Evolutionary conservation across 495 filamentous ascomycete genomes (phyloP), one percentile per base, ranked within the genome.

Genomic region (Chaetomium tenue): DNA sequence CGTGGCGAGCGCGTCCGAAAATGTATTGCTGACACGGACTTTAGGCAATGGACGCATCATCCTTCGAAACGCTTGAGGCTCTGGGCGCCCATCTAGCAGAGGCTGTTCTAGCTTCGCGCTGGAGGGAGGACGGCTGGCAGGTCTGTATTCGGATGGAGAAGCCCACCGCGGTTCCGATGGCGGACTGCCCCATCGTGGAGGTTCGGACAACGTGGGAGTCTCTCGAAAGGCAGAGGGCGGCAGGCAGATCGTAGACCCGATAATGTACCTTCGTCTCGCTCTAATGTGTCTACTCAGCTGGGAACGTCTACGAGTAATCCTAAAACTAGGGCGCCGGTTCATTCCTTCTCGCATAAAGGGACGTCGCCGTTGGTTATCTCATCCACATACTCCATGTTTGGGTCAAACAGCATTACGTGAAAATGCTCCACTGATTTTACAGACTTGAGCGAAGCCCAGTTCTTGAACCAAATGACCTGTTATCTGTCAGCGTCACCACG

Each of bases 371-470:
- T 75, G 2, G 92, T 95, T 67, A 95, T 84, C 64, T 88, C 81
- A 64, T 81, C 75, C 39, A 96, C 70, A 64, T 93, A 91, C 40
- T 77, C 82, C 53, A 79, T 78, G 71, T 91, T 86, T 5, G 91
- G 87, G 55, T 89, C 81, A 74, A 85, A 87, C 51, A 96, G 78
- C 90, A 96, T 92, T 71, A 96, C 89, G 75, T 96, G 92, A 75
- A 96, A 94, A 71, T 96, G 92, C 80, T 96, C 92, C n/a, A 96
- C 84, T n/a, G 89, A 85, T 65, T 91, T 85, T 15, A 96, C 84
- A 3, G 85, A 89, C 75, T 96, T 95, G 64, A 96, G 77, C 3
- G 82, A 83, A 58, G 78, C 82, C 91, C 91, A 96, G 70, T 96
- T 96, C 80, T 89, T 92, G 79, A 95, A 96, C 91, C 91, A 96